Base-by-base conservation (phyloP, 345 rosid species). In the Rhizophora apiculata region DNA sequence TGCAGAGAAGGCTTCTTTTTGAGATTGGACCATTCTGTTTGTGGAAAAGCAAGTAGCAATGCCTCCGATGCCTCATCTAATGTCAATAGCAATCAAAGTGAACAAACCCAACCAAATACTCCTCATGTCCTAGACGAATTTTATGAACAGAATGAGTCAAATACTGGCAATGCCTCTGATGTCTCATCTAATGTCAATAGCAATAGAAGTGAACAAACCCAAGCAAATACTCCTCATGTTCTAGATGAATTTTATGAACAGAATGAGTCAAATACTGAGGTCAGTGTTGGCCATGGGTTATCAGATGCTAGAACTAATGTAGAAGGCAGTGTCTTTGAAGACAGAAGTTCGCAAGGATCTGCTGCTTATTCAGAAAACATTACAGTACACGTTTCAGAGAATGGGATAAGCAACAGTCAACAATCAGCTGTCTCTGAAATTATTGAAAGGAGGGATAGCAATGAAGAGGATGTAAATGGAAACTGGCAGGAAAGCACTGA, bases 1-100 rank as follows among this genome's bases (percentile, higher is more conserved):
- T 63, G 53, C 83, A 94, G 98, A 94, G 97, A 86, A 72, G 97
- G 85, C 68, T 85, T 91, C 82, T 75, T 89, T 80, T 88, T 91
- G 76, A 89, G 87, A 84, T 75, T 82, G 74, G 97, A 89, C 69
- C 81, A 69, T 54, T 85, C 89, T 77, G 80, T 68, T 73, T 76
- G 81, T 70, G 76, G 82, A 64, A 85, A 83, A 72, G 81, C 65
- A 31, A 81, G 89, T 87, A 84, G 85, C 76, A 78, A 75, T 80
- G 79, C 71, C 64, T 86, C 85, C 6, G 92, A 86, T 66, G 78
- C 88, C 73, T 82, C 87, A 62, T 88, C 96, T 46, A 81, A 76
- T 71, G 71, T 73, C 71, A 80, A 78, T 70, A 68, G 71, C 59
- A 72, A 69, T 60, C 82, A 76, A 72, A 82, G 69, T 69, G 92